These are phyloP conservation scores for Allantophomopsis cytisporea DNA, from an alignment of 2,329 filamentous ascomycete genomes.

Conservation along the genomic window DNA sequence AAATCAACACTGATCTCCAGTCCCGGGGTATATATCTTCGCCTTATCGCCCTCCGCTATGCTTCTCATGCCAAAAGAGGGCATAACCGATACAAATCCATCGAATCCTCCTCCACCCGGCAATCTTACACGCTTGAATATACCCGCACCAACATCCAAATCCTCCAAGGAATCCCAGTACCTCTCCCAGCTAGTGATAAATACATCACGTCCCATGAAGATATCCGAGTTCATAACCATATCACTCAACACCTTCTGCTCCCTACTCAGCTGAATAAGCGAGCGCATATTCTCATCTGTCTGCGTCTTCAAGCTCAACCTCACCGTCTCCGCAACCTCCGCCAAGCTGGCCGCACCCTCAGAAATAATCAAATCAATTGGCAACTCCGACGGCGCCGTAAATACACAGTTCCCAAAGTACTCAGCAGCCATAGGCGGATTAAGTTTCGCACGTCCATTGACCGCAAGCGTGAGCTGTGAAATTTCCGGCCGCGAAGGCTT, in stretches of 20 bases:
- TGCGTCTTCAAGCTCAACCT: constrained; percentile 1
- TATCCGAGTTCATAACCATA: constrained; percentile 1
- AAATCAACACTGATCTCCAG: constrained; percentile 1
- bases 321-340: constrained; percentile 1
- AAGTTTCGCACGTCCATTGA: constrained; percentile 2
- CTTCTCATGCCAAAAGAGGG: constrained; percentile 1
- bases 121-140: constrained; percentile 1
- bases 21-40: neutral
- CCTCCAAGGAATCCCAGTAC: constrained; percentile 1
- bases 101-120: constrained; percentile 1
- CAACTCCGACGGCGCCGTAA: neutral
- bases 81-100: constrained; percentile 3
- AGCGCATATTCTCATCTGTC: constrained; percentile 1
- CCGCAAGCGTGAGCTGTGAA: constrained; percentile 1
- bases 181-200: constrained; percentile 3
- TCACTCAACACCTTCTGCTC: constrained; percentile 1
- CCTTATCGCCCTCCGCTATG: neutral
- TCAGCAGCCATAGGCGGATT: constrained; percentile 1
- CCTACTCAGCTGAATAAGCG: constrained; percentile 1
- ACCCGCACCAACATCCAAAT: constrained; percentile 2
- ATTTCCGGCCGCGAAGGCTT: neutral
- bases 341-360: neutral
- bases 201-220: constrained; percentile 2
- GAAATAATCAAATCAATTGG: neutral
- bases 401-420: constrained; percentile 2